A percentile compares a stretch with the other conserved stretches of the same genome.
Conservation (phyloP, 2,329 filamentous ascomycete genomes). For the Xylaria sp. region DNA sequence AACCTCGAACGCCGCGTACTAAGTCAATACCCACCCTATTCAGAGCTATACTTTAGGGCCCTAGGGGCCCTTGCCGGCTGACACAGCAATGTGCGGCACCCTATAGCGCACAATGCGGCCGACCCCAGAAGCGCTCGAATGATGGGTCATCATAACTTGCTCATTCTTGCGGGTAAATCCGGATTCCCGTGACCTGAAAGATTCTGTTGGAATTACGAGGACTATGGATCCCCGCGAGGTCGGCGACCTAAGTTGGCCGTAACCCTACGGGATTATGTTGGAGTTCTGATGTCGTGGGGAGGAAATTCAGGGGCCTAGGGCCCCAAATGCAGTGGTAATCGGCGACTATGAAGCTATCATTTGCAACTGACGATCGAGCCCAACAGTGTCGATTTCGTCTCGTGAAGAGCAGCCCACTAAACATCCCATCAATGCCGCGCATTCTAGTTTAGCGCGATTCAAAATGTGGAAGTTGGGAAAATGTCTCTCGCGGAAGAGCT, state of each 20-base stretch:
- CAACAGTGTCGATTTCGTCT: background rate
- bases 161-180: constrained; percentile 13
- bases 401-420: background rate
- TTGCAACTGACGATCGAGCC: background rate
- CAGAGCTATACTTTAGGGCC: background rate
- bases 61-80: constrained; percentile 4
- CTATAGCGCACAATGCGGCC: background rate
- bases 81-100: background rate
- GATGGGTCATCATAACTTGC: constrained; percentile 25
- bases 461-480: background rate
- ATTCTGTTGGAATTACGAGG: background rate
- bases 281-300: background rate
- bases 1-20: background rate
- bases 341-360: background rate
- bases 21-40: background rate
- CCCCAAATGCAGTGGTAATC: background rate
- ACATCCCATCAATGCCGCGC: background rate
- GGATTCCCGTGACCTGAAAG: background rate
- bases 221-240: background rate
- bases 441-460: background rate
- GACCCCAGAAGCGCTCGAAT: constrained; percentile 3
- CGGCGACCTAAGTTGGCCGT: background rate
- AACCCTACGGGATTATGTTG: background rate
- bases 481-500: background rate
- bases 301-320: background rate